A percentile compares a stretch with the other conserved stretches of the same genome.
Conservation (phyloP, 495 filamentous ascomycete species). For the Tuber calosporum region DNA sequence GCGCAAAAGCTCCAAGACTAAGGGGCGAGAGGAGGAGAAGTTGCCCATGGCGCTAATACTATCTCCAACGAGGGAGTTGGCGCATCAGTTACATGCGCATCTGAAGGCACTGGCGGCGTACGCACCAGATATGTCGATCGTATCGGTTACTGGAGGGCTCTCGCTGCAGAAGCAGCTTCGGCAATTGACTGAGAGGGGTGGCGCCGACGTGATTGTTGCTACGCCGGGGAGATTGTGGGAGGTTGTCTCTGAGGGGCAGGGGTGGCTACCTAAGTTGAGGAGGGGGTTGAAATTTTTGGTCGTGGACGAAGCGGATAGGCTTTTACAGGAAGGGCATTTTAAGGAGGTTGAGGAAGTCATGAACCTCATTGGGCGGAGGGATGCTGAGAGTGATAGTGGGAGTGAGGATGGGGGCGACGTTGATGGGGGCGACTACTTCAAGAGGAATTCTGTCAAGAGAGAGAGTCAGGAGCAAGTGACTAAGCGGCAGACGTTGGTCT, state of each 20-base stretch:
- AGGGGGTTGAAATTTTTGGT: constrained; percentile 68
- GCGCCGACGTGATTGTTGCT: constrained; percentile 78
- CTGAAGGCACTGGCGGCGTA: constrained; percentile 64
- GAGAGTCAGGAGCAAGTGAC: constrained; percentile 14
- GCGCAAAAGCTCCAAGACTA: constrained; percentile 10
- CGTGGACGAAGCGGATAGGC: constrained; percentile 87
- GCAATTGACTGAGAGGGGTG: constrained; percentile 53
- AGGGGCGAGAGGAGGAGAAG: constrained; percentile 42
- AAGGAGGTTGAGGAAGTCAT: constrained; percentile 87
- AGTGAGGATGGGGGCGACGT: constrained; percentile 11
- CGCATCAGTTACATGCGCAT: constrained; percentile 80
- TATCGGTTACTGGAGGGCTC: constrained; percentile 81
- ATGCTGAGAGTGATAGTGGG: constrained; percentile 44
- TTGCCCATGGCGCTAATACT: constrained; percentile 76
- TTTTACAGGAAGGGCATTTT: constrained; percentile 88
- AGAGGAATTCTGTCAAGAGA: constrained; percentile 18
- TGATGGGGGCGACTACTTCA: constrained; percentile 32
- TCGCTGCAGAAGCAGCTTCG: constrained; percentile 89
- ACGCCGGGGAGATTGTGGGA: constrained; percentile 95
- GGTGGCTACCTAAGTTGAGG: constrained; percentile 57
- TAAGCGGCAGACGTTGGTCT: constrained; percentile 81
- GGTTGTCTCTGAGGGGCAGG: constrained; percentile 63
- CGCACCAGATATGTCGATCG: constrained; percentile 56
- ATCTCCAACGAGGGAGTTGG: constrained; percentile 85
- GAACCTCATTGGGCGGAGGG: constrained; percentile 58